Evolutionary conservation across 2,329 filamentous ascomycete species (phyloP).

Genomic region (Fusarium sororula): DNA sequence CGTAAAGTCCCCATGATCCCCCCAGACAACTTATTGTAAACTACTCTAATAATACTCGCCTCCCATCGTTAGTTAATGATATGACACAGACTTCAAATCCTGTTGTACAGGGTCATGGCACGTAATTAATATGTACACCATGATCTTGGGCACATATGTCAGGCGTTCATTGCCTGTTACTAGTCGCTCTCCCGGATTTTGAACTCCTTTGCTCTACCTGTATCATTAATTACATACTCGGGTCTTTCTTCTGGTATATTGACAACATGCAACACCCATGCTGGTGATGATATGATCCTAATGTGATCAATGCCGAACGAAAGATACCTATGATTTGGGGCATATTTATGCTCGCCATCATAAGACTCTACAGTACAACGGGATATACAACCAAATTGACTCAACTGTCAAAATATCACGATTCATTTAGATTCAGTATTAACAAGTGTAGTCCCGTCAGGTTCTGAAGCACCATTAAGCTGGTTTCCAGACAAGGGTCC

Average conservation of each 20-base stretch:
- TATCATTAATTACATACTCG: not conserved
- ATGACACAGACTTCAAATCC: not conserved
- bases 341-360: not conserved
- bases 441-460: too few species aligned
- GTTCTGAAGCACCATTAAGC: not conserved
- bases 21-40: not conserved
- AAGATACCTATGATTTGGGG: not conserved
- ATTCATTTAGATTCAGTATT: too few species aligned
- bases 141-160: too few species aligned
- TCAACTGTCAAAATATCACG: too few species aligned
- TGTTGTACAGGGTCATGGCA: not conserved
- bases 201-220: too few species aligned
- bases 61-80: too few species aligned
- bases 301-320: not conserved
- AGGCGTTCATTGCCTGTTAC: not conserved
- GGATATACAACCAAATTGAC: not conserved
- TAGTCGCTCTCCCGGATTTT: not conserved
- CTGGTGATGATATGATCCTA: not conserved
- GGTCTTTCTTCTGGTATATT: not conserved
- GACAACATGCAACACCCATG: not conserved
- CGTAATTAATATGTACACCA: not conserved
- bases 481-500: not conserved
- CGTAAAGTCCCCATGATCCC: not conserved
- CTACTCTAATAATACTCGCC: rapidly evolving
- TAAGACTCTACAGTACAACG: rapidly evolving